Base-by-base conservation (phyloP, 768 basidiomycete species). In the Trametes coccinea region DNA sequence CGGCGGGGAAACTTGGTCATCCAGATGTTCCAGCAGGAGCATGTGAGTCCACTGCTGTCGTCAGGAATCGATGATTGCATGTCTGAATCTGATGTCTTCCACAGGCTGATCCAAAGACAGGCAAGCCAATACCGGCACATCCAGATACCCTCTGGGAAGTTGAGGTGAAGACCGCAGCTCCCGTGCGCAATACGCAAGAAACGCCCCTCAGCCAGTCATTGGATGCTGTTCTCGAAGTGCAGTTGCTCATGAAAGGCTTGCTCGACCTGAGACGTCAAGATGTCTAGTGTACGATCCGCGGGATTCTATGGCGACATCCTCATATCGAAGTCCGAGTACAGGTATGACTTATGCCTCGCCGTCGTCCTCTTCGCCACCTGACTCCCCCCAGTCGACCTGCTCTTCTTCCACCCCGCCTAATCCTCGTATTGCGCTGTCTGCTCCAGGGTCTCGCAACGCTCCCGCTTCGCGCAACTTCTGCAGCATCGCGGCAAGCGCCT, bases 1-100 rank as follows among this genome's bases (percentile, higher is more conserved):
- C 79, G 88, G 31, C 77, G 88, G 59, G 91, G 90, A 1, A 70
- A 78, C 16, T 77, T 93, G 11, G 78, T 89, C 14, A 90, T 93
- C 56, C 83, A 88, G 63, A 90, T 93, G 86, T 91, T 89, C 71
- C 90, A 92, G 73, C 89, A 92, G 73, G 92, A 92, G 74, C 86
- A 89, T 76, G 91, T 87, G 72, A 59, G 73, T 69, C 7, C 17
- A 34, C 10, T 37, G 48, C 22, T 8, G 9, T 39, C 39, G 4
- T 5, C 30, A 6, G 34, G 11, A 37, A 11, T 37, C 11, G 22
- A 5, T 37, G 11, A 37, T 37, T 37, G 22, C 22, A 22, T 37
- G 11, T 37, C 34, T 37, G 34, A 37, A 13, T 8, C 9, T 43
- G 7, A 9, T n/a, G 14, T 5, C n/a, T n/a, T 13, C 41, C 5